Percentiles rank a stretch among this genome's conserved stretches.
These are phyloP conservation scores for Holtermannia corniformis DNA, from an alignment of 768 basidiomycete genomes.

Conservation along the genomic window DNA sequence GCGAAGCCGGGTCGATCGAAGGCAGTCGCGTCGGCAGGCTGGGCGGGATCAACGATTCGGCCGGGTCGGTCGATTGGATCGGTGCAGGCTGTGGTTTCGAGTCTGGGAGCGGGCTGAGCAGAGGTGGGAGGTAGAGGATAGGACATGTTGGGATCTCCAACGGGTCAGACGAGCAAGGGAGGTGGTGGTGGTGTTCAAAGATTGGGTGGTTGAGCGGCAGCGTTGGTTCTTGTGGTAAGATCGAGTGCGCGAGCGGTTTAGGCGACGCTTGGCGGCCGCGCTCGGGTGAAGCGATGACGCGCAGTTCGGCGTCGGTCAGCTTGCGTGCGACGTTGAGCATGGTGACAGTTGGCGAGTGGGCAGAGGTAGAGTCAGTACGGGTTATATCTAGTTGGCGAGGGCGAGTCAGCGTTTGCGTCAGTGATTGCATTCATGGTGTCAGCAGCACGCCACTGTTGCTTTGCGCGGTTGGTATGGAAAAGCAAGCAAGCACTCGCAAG, in stretches of 20 bases:
- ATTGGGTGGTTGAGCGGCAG: conserved; percentile 3
- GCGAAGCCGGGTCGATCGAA: conserved; percentile 70
- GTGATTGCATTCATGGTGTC: too few species aligned
- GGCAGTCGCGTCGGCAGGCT: conserved; percentile 68
- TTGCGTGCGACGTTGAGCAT: background rate
- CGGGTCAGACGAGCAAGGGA: conserved; percentile 7
- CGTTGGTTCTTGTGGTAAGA: background rate
- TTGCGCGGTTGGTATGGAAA: too few species aligned
- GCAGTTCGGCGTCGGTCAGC: background rate
- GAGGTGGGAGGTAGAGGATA: conserved; percentile 72
- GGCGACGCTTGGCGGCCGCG: background rate
- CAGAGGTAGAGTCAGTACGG: too few species aligned
- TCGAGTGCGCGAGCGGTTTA: background rate
- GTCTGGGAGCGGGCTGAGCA: conserved; percentile 58
- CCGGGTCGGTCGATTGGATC: background rate
- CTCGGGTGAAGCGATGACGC: background rate
- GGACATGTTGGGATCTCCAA: conserved; percentile 16
- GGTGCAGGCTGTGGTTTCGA: conserved; percentile 1
- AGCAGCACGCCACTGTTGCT: too few species aligned
- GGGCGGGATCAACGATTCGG: conserved; percentile 28
- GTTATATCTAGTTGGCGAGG: too few species aligned
- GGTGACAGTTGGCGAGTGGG: background rate
- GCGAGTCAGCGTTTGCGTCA: too few species aligned
- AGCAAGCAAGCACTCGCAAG: too few species aligned
- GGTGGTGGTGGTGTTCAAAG: conserved; percentile 21